Base-by-base conservation (phyloP, 2,329 filamentous ascomycete genomes). In the Tolypocladium nubicola region DNA sequence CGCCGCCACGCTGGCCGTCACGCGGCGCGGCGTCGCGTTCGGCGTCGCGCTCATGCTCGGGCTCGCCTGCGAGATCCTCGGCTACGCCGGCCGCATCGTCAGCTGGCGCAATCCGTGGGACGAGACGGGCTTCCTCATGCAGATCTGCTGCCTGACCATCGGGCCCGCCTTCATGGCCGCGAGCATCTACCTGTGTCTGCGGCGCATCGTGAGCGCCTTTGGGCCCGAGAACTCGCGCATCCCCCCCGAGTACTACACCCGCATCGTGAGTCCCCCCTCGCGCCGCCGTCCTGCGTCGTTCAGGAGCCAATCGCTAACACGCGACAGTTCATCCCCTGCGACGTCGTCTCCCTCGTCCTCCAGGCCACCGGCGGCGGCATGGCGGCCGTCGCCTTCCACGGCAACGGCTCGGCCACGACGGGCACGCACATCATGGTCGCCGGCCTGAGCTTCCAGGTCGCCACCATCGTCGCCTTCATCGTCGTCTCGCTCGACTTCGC, bases 371-470 rank as follows among this genome's bases (percentile, higher is more conserved):
- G 84, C 49, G 84, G 83, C n/a, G 82, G 73, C 35, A 65, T 85
- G 56, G 76, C 79, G 30, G 73, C 77, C 9, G 66, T 72, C 14
- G 72, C 76, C 54, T 68, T 68, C 35, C 70, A 74, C 53, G 66
- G 74, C 55, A 61, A 72, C 50, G 56, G 71, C 7, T 66, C 66
- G 19, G 62, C 71, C 16, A 60, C 59, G 13, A 41, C 52, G 0
- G 85, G 83, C n/a, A 76, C 80, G 60, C 73, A 86, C 65, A 79
- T 87, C 70, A 85, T 84, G 78, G 76, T 88, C n/a, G 82, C 82
- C 5, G 85, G 85, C 38, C 76, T 87, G 0, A 68, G 75, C 21
- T 82, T 80, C 66, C 84, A 88, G 64, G 84, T 86, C 49, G 69
- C 77, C 59, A 83, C 80, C 6, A 73, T 86, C 40, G 61, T 76